These are phyloP conservation scores for Volvox reticuliferus DNA, from an alignment of 139 green algal species.

Conservation along the genomic window DNA sequence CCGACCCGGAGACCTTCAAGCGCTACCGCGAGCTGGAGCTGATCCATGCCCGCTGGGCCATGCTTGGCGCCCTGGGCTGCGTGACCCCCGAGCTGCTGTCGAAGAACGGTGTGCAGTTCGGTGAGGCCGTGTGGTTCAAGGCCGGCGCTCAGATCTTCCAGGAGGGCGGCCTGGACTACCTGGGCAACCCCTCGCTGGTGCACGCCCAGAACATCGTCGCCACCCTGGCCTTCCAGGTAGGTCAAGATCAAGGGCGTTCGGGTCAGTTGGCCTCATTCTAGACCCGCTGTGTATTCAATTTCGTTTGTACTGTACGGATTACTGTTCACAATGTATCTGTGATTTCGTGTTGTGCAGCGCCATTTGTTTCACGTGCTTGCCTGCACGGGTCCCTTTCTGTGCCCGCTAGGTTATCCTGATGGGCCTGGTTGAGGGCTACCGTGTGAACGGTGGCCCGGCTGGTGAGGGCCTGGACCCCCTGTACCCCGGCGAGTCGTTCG, in stretches of 20 bases:
- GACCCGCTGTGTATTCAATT: too few relatives aligned
- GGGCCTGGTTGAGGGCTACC: constrained; percentile 89
- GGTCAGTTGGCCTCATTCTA: too few relatives aligned
- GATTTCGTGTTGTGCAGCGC: too few relatives aligned
- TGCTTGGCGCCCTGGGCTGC: constrained; percentile 93
- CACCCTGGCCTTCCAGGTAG: constrained; percentile 91
- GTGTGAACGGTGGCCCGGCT: constrained; percentile 81
- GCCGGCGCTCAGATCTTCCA: constrained; percentile 94
- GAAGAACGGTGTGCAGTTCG: constrained; percentile 71
- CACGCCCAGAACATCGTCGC: constrained; percentile 97
- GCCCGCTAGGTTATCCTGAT: constrained; percentile 84
- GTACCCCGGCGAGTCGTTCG: constrained; percentile 74
- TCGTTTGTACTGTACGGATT: too few relatives aligned
- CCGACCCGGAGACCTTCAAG: constrained; percentile 85
- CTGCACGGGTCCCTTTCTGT: too few relatives aligned
- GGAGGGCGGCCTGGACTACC: constrained; percentile 92
- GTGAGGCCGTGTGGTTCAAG: constrained; percentile 97
- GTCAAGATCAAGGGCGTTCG: neutral
- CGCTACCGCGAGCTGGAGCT: constrained; percentile 96
- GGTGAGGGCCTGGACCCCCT: constrained; percentile 85
- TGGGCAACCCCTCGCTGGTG: constrained; percentile 94
- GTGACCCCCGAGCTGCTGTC: constrained; percentile 71
- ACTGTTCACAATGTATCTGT: too few relatives aligned
- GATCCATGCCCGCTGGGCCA: constrained; percentile 98
- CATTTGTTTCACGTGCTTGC: too few relatives aligned